phyloP scores from a whole-genome alignment of 1,284 basidiomycete genomes.

The Trichosporon ovoides region DNA sequence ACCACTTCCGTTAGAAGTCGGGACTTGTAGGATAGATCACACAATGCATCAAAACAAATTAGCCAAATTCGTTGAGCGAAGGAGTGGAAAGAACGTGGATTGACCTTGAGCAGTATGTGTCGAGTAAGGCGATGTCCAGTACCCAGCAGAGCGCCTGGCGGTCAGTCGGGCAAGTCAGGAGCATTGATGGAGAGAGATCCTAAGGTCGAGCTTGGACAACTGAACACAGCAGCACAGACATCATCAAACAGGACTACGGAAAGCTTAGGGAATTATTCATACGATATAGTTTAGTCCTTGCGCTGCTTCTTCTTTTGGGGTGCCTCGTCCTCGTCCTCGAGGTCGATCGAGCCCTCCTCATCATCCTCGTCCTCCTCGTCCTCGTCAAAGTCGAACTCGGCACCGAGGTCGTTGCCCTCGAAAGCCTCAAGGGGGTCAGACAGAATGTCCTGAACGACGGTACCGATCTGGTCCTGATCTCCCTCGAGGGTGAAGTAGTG shows the following conservation, averaged over 20 bases:
- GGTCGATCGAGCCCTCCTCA: conserved; percentile 42
- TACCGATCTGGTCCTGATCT: conserved; percentile 30
- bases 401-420: conserved; percentile 28
- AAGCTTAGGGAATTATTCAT: not conserved
- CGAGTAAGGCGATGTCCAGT: too few relatives aligned
- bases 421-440: conserved; percentile 39
- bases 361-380: conserved; percentile 42
- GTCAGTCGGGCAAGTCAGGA: too few relatives aligned
- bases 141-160: too few relatives aligned
- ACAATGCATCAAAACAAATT: conserved; percentile 16
- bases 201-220: too few relatives aligned
- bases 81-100: not conserved
- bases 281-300: conserved; percentile 4
- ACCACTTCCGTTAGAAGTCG: not conserved
- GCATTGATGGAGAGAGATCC: too few relatives aligned
- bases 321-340: conserved; percentile 40
- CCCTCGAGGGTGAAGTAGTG: conserved; percentile 48
- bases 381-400: conserved; percentile 27
- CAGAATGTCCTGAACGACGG: conserved; percentile 32
- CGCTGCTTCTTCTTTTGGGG: conserved; percentile 11
- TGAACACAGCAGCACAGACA: too few relatives aligned
- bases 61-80: too few relatives aligned
- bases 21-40: conserved; percentile 19
- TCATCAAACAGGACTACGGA: too few relatives aligned
- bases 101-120: too few relatives aligned